A percentile compares a stretch with the other conserved stretches of the same genome.
phyloP scores from a whole-genome alignment of 2,329 filamentous ascomycete genomes.

The Curvularia lunata region DNA sequence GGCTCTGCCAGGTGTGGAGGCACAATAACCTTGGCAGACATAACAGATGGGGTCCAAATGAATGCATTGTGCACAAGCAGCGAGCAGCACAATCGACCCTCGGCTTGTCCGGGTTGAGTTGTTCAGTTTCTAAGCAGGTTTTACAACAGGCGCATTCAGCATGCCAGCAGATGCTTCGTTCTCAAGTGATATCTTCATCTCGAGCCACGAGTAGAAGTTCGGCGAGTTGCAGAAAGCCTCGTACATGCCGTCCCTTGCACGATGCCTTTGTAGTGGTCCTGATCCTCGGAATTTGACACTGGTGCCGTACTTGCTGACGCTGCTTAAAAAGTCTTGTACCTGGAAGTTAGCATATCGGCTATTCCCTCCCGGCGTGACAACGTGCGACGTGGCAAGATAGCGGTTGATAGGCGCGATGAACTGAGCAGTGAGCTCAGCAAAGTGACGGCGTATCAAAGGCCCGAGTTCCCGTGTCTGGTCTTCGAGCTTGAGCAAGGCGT shows the following conservation, averaged over 20 bases:
- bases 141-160: conserved; percentile 19
- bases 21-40: background rate
- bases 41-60: background rate
- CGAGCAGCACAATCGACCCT: background rate
- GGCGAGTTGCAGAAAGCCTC: conserved; percentile 47
- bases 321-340: conserved; percentile 45
- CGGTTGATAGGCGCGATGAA: conserved; percentile 51
- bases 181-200: conserved; percentile 52
- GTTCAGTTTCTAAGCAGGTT: background rate
- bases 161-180: conserved; percentile 50
- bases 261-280: conserved; percentile 47
- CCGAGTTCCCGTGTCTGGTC: conserved; percentile 44
- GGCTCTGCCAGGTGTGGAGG: background rate
- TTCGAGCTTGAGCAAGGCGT: conserved; percentile 41
- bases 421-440: conserved; percentile 50
- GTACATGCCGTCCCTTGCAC: conserved; percentile 47
- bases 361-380: conserved; percentile 45
- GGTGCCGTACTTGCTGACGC: conserved; percentile 49
- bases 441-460: conserved; percentile 50
- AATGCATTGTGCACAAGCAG: background rate
- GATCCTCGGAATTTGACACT: conserved; percentile 50
- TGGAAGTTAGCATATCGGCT: conserved; percentile 50
- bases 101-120: no score
- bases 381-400: conserved; percentile 48
- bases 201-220: conserved; percentile 52